Base-by-base conservation (phyloP, 2,329 filamentous ascomycete genomes). In the Penicillium sp. region DNA sequence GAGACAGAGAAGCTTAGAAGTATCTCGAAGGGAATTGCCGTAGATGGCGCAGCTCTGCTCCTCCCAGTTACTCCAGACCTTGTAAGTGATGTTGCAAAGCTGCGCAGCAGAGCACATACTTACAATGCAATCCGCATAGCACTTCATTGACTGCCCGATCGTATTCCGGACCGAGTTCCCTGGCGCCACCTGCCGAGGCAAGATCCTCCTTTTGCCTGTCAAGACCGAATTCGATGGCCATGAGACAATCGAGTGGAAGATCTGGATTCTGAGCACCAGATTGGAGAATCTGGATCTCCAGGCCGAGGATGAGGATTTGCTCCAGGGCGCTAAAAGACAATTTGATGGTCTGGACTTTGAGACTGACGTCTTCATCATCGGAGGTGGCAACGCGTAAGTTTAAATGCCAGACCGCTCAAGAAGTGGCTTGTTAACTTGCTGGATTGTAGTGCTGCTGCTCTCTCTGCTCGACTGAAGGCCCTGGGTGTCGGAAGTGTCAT, bases 401-500 rank as follows among this genome's bases (percentile, higher is more conserved):
- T 6, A 28, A 3, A 6, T 3, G 5, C 37, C 1, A n/a, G 6
- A 7, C 3, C 10, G 20, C 6, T n/a, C 10, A 18, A 12, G 10
- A 15, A n/a, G 5, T 25, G 37, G 20, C 8, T n/a, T 39, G 15
- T 23, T 39, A 39, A 39, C 13, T 6, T 10, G 6, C 20, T 39
- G 13, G 13, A 3, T 15, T 8, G 23, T 12, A 67, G 69, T 8
- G 75, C 74, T 1, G 59, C 77, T 1, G 66, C 69, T 20, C 62
- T 70, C 1, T 71, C 72, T n/a, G 75, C 72, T 8, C 67, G 75
- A 4, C 59, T 75, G 13, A 69, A 73, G 51, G 73, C 75, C 15
- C 60, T 78, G 4, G 66, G 67, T 3, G 55, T 77, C 2, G 65
- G 67, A 0, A 68, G 73, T 10, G 60, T 77, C 8, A 67, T 77